phyloP scores from a whole-genome alignment of 306 rosid species.

The Canavalia gladiata region DNA sequence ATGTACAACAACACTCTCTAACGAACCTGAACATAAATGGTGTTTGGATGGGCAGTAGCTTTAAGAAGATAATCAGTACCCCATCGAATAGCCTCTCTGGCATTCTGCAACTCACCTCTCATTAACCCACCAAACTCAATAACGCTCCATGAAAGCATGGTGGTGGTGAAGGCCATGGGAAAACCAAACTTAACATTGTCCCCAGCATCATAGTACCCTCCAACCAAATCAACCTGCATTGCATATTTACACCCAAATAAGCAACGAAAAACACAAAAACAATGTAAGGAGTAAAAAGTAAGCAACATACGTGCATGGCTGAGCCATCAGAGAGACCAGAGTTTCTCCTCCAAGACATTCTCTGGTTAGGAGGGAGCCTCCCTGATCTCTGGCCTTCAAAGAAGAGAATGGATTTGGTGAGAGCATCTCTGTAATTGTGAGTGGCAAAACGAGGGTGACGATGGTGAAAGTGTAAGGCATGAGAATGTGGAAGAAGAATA shows the following conservation, averaged over 20 bases:
- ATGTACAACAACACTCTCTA: neutral
- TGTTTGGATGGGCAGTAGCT: slow-evolving; percentile 84
- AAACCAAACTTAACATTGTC: slow-evolving; percentile 97
- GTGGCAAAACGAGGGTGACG: slow-evolving; percentile 65
- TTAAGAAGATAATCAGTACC: slow-evolving; percentile 91
- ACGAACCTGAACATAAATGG: slow-evolving; percentile 85
- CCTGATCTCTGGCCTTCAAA: slow-evolving; percentile 97
- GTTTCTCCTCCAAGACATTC: slow-evolving; percentile 83
- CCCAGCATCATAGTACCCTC: slow-evolving; percentile 99
- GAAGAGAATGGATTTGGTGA: slow-evolving; percentile 83
- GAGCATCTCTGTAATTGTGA: slow-evolving; percentile 93
- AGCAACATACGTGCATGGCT: slow-evolving; percentile 63
- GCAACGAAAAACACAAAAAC: slow-evolving; percentile 20
- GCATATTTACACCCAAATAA: slow-evolving; percentile 33
- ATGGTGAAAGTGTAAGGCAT: slow-evolving; percentile 57
- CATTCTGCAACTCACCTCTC: slow-evolving; percentile 81
- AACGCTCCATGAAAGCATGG: slow-evolving; percentile 99
- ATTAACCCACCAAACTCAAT: slow-evolving; percentile 91
- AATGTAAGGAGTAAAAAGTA: neutral
- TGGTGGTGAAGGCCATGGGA: slow-evolving; percentile 94
- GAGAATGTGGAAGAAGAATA: slow-evolving; percentile 46
- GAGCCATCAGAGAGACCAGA: slow-evolving; percentile 93
- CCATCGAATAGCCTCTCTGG: slow-evolving; percentile 90
- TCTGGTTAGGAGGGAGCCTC: slow-evolving; percentile 83
- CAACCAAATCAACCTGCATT: slow-evolving; percentile 97